These are phyloP conservation scores for Dothistroma septosporum DNA, from an alignment of 2,329 filamentous ascomycete species.

Conservation along the genomic window DNA sequence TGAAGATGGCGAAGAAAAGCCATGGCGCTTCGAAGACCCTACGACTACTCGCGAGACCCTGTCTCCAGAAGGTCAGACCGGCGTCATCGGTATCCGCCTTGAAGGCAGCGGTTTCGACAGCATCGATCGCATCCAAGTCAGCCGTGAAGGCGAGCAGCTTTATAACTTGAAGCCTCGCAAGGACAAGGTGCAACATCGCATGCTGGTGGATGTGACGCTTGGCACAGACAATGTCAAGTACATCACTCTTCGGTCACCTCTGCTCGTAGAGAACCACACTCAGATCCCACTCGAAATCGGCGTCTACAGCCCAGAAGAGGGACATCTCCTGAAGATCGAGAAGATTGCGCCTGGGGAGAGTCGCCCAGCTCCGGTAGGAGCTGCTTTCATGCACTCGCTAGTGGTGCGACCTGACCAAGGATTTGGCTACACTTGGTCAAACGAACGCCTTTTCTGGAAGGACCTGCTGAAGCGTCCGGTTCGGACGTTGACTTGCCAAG, in stretches of 20 bases:
- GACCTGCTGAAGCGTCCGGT: conserved; percentile 82
- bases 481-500: conserved; percentile 80
- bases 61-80: conserved; percentile 73
- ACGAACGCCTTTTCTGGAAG: conserved; percentile 85
- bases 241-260: conserved; percentile 87
- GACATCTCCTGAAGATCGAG: conserved; percentile 92
- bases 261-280: conserved; percentile 91
- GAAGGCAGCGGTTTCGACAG: conserved; percentile 93
- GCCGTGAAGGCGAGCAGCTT: conserved; percentile 87
- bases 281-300: conserved; percentile 94
- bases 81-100: conserved; percentile 74
- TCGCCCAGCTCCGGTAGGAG: conserved; percentile 84
- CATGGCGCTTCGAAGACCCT: conserved; percentile 96
- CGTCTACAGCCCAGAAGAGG: conserved; percentile 80
- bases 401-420: conserved; percentile 89
- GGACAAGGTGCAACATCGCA: conserved; percentile 77
- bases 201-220: conserved; percentile 86
- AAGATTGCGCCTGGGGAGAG: conserved; percentile 92
- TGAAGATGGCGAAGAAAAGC: conserved; percentile 81
- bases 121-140: conserved; percentile 81
- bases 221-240: conserved; percentile 97
- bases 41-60: conserved; percentile 93
- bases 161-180: conserved; percentile 87
- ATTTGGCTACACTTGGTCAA: conserved; percentile 94
- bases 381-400: conserved; percentile 82